A percentile compares a stretch with the other conserved stretches of the same genome.
These are phyloP conservation scores for Metarhizium guizhouense DNA, from an alignment of 2,329 filamentous ascomycete species.

Conservation along the genomic window DNA sequence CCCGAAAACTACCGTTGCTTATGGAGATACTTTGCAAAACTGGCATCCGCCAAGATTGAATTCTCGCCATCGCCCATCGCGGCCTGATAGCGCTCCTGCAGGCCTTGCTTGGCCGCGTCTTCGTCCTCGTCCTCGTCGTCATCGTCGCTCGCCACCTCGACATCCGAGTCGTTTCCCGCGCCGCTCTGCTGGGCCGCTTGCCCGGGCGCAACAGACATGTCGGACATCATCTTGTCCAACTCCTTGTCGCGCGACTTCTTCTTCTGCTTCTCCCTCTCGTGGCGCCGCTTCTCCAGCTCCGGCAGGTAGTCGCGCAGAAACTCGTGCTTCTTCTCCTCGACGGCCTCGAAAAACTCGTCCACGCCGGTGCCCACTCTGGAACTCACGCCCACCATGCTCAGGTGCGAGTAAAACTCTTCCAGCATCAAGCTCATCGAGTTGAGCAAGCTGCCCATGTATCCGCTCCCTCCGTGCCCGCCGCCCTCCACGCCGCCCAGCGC, in stretches of 20 bases:
- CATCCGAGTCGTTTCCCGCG: slow-evolving; percentile 36
- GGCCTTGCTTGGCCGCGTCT: slow-evolving; percentile 53
- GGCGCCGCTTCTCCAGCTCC: slow-evolving; percentile 71
- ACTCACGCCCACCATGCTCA: slow-evolving; percentile 88
- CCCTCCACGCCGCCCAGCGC: slow-evolving; percentile 67
- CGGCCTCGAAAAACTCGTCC: slow-evolving; percentile 86
- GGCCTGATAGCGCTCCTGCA: slow-evolving; percentile 69
- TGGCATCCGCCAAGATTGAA: slow-evolving; percentile 44
- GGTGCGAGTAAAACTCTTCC: slow-evolving; percentile 92
- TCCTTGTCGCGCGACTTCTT: slow-evolving; percentile 66
- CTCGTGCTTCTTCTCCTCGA: slow-evolving; percentile 77
- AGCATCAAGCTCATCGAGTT: slow-evolving; percentile 98
- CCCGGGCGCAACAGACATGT: slow-evolving; percentile 53
- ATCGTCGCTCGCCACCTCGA: slow-evolving; percentile 50
- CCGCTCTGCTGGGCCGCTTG: slow-evolving; percentile 27
- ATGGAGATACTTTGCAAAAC: slow-evolving; percentile 52
- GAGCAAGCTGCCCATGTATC: slow-evolving; percentile 91
- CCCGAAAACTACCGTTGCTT: slow-evolving; percentile 25
- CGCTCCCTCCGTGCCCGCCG: slow-evolving; percentile 62
- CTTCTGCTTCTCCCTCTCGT: slow-evolving; percentile 69
- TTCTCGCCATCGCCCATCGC: slow-evolving; percentile 55
- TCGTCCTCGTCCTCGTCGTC: slow-evolving; percentile 46
- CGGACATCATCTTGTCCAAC: slow-evolving; percentile 87
- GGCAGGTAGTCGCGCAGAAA: slow-evolving; percentile 88
- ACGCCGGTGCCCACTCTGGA: slow-evolving; percentile 88